Base-by-base conservation (phyloP, 2,329 filamentous ascomycete genomes). In the Lomentospora prolificans region DNA sequence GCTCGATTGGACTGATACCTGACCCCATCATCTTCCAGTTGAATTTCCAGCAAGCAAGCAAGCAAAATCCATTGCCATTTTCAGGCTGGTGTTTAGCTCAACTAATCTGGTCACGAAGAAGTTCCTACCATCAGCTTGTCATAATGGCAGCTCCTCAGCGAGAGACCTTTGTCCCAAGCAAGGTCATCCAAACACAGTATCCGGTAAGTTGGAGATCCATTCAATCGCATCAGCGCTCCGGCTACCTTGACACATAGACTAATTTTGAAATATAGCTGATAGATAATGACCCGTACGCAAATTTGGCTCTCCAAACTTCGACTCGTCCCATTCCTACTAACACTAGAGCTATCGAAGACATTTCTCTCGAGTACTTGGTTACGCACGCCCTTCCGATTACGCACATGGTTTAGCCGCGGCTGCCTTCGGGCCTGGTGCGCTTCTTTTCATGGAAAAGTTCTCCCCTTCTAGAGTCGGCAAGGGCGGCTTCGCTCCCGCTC, bases 271-370 rank as follows among this genome's bases (percentile, higher is more conserved):
- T 67, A 63, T 75, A 99, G 94, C 87, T 97, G 76, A 97, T 99
- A 74, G 94, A 99, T 78, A 95, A 89, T 77, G 94, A 99, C 74
- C 94, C 94, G 91, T 96, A 91, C 69, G 86, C 72, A 60, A 19
- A 46, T 39, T n/a, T 36, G 25, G 7, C 44, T 28, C 27, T 41
- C 30, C 46, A 9, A 10, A 30, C 24, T 5, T 22, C 30, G 27
- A 19, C 27, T 6, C 51, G 4, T 24, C 25, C 28, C 5, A 24
- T 36, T n/a, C 2, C 17, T 30, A 57, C 57, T 62, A 57, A 62
- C 51, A 62, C 63, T 61, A 55, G 50, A 41, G 48, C 44, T 28
- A 25, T 22, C 59, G 57, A 64, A 95, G 90, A 66, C 94, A 99
- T 73, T 87, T 97, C 72, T 89, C 84, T 72, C 86, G 94, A 69